Base-by-base conservation (phyloP, 2,329 filamentous ascomycete species). In the Nectriaceae sp. region DNA sequence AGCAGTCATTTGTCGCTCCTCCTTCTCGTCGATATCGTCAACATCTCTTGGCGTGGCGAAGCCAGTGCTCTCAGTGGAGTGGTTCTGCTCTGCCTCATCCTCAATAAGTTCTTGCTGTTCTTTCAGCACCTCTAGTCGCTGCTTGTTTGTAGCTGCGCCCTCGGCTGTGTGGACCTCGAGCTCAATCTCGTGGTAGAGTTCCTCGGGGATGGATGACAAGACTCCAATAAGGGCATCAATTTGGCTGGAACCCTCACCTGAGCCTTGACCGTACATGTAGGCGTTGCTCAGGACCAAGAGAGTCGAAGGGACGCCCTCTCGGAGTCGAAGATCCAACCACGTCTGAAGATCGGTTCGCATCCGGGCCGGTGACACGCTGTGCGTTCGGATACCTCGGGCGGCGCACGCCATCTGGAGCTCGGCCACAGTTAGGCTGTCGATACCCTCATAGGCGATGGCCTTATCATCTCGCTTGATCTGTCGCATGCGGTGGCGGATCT, bases 141-240 rank as follows among this genome's bases (percentile, higher is more conserved):
- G 94, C 81, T 95, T 97, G 83, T 99, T 99, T 57, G 94, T 99
- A 20, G 94, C 94, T 11, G 92, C 93, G 53, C 94, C 94, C 74
- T 99, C 94, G 41, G 93, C 92, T 53, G 87, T 96, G 79, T 97
- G 90, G 10, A 99, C 91, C 75, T 99, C 94, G 24, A 99, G 87
- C 73, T 97, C 94, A 55, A 99, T 97, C 77, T 99, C 94, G 78
- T 99, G 94, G 89, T 95, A 99, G 35, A 99, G 80, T 71, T 99
- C 94, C 72, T 99, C 94, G 3, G 94, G 94, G 54, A 99, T 97
- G 52, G 89, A 92, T 35, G 90, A 95, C 35, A 99, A 78, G 4
- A 99, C 94, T 46, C 91, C 89, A 52, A 92, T 90, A 41, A 99
- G 82, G 1, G 94, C 91, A 59, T 97, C 92, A 50, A 99, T 91